Evolutionary conservation across 345 rosid species (phyloP), one percentile per base, ranked within the genome.

Genomic region (Gossypium australe): DNA sequence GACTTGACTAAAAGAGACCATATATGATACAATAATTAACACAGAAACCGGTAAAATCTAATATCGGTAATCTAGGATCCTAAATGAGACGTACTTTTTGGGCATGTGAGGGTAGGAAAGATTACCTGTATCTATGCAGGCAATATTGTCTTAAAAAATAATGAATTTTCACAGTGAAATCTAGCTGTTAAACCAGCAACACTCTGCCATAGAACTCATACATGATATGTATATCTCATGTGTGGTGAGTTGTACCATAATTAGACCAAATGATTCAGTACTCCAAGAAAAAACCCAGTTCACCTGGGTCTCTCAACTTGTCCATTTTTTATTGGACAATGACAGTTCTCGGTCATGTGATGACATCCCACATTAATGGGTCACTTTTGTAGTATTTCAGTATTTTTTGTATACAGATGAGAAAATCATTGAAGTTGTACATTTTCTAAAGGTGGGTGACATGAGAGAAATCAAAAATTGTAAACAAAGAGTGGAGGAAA

Each of bases 121-220:
- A 67, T 24, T 67, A 7, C 41, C 12, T 47, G 38, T 24, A 18
- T 13, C 53, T 5, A 20, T 12, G 34, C 53, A 20, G 18, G 18
- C 55, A 22, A 12, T 7, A 17, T 47, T 67, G 71, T 47, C 41
- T 24, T 47, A 22, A 47, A 22, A 47, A 22, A 7, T 16, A 67
- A 22, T n/a, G 13, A 22, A 22, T 48, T 68, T 49, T 4, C 24
- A 68, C 43, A 25, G 72, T 68, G 72, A 68, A 68, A 27, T 68
- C 58, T 68, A 49, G 72, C 9, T 49, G 72, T 68, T 43, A 68
- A 68, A 68, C 59, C 13, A 4, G 47, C 73, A 69, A 29, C 9
- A 69, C 45, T 24, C 57, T 48, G 71, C n/a, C 53, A 44, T 38
- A 45, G 7, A 6, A 17, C 17, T 4, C 25, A 25, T 27, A 27